phyloP scores from a whole-genome alignment of 768 basidiomycete genomes.

The Amanita fuliginea region DNA sequence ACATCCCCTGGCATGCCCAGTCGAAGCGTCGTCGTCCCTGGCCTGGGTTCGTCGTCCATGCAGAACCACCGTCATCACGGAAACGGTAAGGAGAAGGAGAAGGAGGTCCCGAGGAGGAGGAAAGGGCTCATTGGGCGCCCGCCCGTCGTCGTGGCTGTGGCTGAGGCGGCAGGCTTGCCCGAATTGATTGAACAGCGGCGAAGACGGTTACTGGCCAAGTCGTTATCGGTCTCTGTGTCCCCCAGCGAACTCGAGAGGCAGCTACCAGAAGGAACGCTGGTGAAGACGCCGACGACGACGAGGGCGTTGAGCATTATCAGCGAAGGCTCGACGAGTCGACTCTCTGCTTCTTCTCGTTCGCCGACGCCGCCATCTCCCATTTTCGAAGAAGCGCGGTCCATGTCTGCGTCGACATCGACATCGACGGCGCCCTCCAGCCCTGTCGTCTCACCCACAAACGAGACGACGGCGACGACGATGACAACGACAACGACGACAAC shows the following conservation, averaged over 20 bases:
- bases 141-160: no score
- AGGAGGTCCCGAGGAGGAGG: constrained; percentile 23
- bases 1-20: constrained; percentile 62
- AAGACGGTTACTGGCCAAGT: constrained; percentile 44
- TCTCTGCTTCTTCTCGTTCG: background rate
- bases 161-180: constrained; percentile 21
- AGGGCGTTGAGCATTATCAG: constrained; percentile 14
- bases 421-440: constrained; percentile 1
- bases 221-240: constrained; percentile 55
- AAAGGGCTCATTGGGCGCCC: constrained; percentile 45
- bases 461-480: background rate
- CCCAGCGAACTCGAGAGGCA: constrained; percentile 33
- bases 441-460: background rate
- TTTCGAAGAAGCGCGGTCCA: background rate
- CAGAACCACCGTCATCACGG: constrained; percentile 4
- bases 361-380: background rate
- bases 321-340: background rate
- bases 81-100: constrained; percentile 13
- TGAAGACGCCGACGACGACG: constrained; percentile 15
- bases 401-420: background rate
- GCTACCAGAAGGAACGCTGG: constrained; percentile 18
- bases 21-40: background rate
- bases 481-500: no score
- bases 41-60: background rate
- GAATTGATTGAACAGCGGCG: constrained; percentile 42